Evolutionary conservation across 2,329 filamentous ascomycete species (phyloP).

Genomic region (Stagonosporopsis chrysanthemi): DNA sequence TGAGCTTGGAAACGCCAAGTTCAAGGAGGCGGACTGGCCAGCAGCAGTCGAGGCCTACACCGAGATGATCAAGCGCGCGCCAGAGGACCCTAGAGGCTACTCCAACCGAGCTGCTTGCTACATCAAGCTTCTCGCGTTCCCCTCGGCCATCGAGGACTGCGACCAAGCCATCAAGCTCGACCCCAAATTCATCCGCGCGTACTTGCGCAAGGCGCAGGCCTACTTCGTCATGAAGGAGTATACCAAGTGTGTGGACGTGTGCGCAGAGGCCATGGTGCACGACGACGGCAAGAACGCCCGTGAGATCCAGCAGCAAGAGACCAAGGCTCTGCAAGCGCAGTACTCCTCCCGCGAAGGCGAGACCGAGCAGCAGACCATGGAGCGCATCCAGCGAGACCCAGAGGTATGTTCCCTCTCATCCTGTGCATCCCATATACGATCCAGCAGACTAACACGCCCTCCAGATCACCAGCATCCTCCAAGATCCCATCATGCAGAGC

Average conservation of each 20-base stretch:
- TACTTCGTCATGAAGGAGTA: constrained; percentile 98
- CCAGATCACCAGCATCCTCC: constrained; percentile 85
- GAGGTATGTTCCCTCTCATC: constrained; percentile 68
- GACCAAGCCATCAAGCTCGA: constrained; percentile 90
- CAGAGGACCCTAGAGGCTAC: constrained; percentile 91
- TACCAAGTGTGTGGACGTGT: constrained; percentile 90
- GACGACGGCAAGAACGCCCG: constrained; percentile 84
- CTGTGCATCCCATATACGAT: not conserved
- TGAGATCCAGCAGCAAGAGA: constrained; percentile 92
- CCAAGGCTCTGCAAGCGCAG: constrained; percentile 91
- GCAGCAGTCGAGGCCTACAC: constrained; percentile 91
- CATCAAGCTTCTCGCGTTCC: constrained; percentile 96
- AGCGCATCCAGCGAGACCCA: constrained; percentile 87
- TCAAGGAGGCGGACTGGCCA: constrained; percentile 96
- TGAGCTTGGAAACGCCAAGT: constrained; percentile 93
- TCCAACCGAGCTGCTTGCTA: constrained; percentile 97
- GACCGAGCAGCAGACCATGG: constrained; percentile 93
- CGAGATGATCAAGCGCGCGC: constrained; percentile 96
- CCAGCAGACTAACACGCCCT: not conserved
- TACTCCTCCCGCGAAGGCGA: constrained; percentile 91
- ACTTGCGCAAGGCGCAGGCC: constrained; percentile 94
- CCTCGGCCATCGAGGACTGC: constrained; percentile 90
- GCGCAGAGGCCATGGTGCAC: constrained; percentile 78
- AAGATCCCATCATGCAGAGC: constrained; percentile 96
- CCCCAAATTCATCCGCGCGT: constrained; percentile 90